A percentile compares a stretch with the other conserved stretches of the same genome.
Conservation (phyloP, 2,329 filamentous ascomycete genomes). For the Pseudogymnoascus sp. region DNA sequence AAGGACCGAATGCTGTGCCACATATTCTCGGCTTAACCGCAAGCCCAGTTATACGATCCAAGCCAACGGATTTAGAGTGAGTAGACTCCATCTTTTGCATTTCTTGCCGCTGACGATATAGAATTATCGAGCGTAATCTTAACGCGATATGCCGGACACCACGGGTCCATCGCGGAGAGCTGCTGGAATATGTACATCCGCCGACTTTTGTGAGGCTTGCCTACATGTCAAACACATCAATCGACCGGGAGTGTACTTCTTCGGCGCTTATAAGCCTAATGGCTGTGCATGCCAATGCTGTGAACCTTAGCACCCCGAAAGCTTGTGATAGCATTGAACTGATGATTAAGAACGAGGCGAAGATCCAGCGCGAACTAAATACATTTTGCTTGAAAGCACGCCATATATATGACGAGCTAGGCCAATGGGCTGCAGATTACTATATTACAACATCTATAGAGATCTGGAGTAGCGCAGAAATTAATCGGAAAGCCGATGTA, state of each 20-base stretch:
- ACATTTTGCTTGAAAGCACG: constrained; percentile 42
- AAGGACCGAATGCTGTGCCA: constrained; percentile 19
- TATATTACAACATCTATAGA: constrained; percentile 44
- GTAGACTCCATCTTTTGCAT: neutral
- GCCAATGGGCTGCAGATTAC: constrained; percentile 59
- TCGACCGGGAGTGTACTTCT: neutral
- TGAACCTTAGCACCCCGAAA: constrained; percentile 43
- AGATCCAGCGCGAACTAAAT: constrained; percentile 38
- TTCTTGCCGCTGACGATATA: neutral
- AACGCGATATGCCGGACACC: constrained; percentile 49
- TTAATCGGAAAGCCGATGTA: constrained; percentile 43
- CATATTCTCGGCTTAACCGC: constrained; percentile 29
- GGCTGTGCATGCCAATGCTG: constrained; percentile 36
- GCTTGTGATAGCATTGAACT: constrained; percentile 54
- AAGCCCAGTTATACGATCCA: constrained; percentile 27
- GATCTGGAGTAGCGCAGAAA: constrained; percentile 42
- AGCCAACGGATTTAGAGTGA: constrained; percentile 23
- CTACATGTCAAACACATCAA: constrained; percentile 24
- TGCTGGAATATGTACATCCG: constrained; percentile 25
- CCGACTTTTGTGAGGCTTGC: constrained; percentile 10
- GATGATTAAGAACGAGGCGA: constrained; percentile 36
- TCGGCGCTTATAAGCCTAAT: constrained; percentile 28
- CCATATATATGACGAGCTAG: constrained; percentile 49
- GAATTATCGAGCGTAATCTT: constrained; percentile 46
- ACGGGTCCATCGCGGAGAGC: constrained; percentile 43